phyloP scores from a whole-genome alignment of 805 yeast species.

The Candida michaelii region DNA sequence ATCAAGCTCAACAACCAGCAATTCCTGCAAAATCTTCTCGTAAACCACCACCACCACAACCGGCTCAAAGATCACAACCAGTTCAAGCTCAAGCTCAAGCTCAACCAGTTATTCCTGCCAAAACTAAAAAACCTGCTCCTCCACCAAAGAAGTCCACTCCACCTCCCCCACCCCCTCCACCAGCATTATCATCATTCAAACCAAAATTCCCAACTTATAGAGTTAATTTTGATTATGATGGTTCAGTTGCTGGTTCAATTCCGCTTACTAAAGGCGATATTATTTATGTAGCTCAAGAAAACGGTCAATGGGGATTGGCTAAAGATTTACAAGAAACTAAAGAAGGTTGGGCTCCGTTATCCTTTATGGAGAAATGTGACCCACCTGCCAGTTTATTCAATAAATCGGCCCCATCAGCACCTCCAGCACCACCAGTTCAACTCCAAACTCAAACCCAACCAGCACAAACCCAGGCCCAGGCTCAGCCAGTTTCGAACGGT shows the following conservation, averaged over 20 bases:
- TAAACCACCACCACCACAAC: conserved; percentile 16
- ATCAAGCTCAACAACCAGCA: conserved; percentile 13
- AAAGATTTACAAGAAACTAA: conserved; percentile 68
- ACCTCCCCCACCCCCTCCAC: conserved; percentile 58
- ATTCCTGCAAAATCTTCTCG: conserved; percentile 9
- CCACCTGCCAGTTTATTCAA: conserved; percentile 40
- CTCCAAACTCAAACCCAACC: no score
- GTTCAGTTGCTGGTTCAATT: conserved; percentile 78
- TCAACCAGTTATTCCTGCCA: conserved; percentile 13
- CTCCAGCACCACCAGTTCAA: conserved; percentile 36
- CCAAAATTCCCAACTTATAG: conserved; percentile 76
- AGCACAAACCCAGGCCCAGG: conserved; percentile 12
- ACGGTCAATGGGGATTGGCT: conserved; percentile 94
- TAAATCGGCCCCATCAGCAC: conserved; percentile 21
- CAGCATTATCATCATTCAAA: conserved; percentile 58
- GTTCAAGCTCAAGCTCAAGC: conserved; percentile 5
- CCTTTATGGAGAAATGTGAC: conserved; percentile 69
- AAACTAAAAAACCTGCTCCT: conserved; percentile 15
- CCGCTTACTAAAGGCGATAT: conserved; percentile 77
- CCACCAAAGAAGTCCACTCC: conserved; percentile 50
- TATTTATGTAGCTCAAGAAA: conserved; percentile 66
- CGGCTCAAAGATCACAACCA: conserved; percentile 2
- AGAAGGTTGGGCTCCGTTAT: conserved; percentile 98
- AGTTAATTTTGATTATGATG: conserved; percentile 87
- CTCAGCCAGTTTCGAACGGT: conserved; percentile 19